These are phyloP conservation scores for Mrakiaceae sp. DNA, from an alignment of 1,284 basidiomycete species.

Conservation along the genomic window DNA sequence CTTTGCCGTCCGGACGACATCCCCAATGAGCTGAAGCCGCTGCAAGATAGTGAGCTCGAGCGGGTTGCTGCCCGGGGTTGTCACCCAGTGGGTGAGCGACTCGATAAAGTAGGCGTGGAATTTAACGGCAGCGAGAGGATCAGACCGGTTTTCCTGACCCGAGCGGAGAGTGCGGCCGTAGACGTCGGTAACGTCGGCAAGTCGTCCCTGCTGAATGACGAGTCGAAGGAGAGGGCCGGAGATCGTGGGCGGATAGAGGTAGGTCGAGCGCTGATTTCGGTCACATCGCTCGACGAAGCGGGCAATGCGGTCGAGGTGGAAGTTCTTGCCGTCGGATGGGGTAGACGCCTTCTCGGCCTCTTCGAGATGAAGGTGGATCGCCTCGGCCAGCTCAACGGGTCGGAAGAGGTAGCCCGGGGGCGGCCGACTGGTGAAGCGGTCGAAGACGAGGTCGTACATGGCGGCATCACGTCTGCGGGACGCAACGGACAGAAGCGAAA, in stretches of 20 bases:
- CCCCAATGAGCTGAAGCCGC: constrained; percentile 44
- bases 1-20: constrained; percentile 30
- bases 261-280: constrained; percentile 7
- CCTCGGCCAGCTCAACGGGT: constrained; percentile 10
- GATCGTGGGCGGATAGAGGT: constrained; percentile 12
- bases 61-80: background rate
- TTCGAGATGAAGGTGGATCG: constrained; percentile 8
- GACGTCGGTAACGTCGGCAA: constrained; percentile 4
- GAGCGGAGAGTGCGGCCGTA: constrained; percentile 7
- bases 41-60: constrained; percentile 28
- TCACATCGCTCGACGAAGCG: constrained; percentile 12
- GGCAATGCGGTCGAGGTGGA: constrained; percentile 11
- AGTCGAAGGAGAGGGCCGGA: constrained; percentile 5
- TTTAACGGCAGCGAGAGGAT: constrained; percentile 10
- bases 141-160: constrained; percentile 4
- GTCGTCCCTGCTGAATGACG: constrained; percentile 6
- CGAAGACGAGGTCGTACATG: constrained; percentile 10
- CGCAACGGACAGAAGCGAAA: constrained; percentile 6
- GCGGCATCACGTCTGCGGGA: constrained; percentile 2
- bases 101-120: constrained; percentile 14
- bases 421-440: constrained; percentile 4
- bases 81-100: constrained; percentile 10
- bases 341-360: background rate
- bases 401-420: constrained; percentile 8
- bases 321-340: background rate